Evolutionary conservation across 805 yeast genomes (phyloP).

Genomic region (Saccharomycopsis sp.): DNA sequence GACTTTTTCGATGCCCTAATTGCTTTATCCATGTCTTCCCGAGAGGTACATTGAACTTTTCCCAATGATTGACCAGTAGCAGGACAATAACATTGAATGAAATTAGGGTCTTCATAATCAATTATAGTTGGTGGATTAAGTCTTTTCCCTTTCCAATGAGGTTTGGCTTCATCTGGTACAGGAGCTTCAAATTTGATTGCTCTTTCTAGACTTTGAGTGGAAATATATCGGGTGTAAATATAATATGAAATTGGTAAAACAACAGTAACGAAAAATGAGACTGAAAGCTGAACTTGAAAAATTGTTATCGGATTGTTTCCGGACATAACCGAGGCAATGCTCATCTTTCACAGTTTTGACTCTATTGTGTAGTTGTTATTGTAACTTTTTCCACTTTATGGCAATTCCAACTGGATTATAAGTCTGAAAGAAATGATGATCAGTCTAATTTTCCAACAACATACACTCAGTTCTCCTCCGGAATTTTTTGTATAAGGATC

Average conservation of each 20-base stretch:
- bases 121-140: constrained; percentile 55
- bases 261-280: constrained; percentile 24
- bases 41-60: constrained; percentile 53
- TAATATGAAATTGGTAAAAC: constrained; percentile 20
- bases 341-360: too few species aligned
- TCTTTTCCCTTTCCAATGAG: constrained; percentile 89
- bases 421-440: too few species aligned
- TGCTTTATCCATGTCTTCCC: constrained; percentile 61
- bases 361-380: too few species aligned
- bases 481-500: too few species aligned
- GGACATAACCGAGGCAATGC: too few species aligned
- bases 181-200: constrained; percentile 45
- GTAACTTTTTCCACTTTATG: too few species aligned
- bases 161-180: constrained; percentile 70
- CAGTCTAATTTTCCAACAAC: too few species aligned
- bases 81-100: constrained; percentile 85
- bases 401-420: too few species aligned
- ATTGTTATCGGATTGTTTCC: constrained; percentile 9
- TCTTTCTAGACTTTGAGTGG: constrained; percentile 22
- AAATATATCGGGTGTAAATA: constrained; percentile 18
- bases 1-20: constrained; percentile 49
- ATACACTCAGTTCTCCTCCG: too few species aligned
- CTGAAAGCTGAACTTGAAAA: constrained; percentile 22
- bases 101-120: constrained; percentile 54
- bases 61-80: constrained; percentile 92